phyloP scores from a whole-genome alignment of 2,329 filamentous ascomycete genomes.

The Pseudogymnoascus sp. region DNA sequence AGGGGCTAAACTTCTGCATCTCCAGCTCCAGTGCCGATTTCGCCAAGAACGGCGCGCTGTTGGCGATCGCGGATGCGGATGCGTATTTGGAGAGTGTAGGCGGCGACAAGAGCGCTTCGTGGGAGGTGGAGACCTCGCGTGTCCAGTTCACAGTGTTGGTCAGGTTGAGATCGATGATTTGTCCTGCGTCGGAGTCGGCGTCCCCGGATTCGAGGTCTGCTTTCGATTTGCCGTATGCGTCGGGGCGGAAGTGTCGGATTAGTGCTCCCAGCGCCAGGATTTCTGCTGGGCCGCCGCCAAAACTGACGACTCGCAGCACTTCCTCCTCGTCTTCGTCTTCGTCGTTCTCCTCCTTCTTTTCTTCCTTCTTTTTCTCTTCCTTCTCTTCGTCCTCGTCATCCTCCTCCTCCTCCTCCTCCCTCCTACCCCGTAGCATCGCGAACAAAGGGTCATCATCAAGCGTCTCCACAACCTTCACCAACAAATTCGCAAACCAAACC shows the following conservation, averaged over 20 bases:
- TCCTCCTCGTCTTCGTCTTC: conserved; percentile 6
- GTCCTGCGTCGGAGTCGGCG: background rate
- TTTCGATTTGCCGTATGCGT: background rate
- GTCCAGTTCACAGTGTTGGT: conserved; percentile 79
- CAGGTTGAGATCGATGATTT: conserved; percentile 46
- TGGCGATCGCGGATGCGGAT: conserved; percentile 37
- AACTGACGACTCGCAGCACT: conserved; percentile 16
- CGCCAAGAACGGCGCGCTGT: conserved; percentile 39
- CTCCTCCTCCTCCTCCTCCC: background rate
- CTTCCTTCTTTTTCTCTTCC: background rate
- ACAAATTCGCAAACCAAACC: conserved; percentile 61
- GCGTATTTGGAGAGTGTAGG: conserved; percentile 46
- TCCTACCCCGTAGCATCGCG: background rate
- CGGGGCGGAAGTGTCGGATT: conserved; percentile 32
- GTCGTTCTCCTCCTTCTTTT: background rate
- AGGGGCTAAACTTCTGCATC: conserved; percentile 43
- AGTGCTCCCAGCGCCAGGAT: conserved; percentile 53
- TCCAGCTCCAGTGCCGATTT: conserved; percentile 32
- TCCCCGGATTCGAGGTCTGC: background rate
- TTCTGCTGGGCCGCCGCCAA: conserved; percentile 49
- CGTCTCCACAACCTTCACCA: conserved; percentile 29
- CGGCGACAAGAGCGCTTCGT: conserved; percentile 45
- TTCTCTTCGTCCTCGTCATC: conserved; percentile 6
- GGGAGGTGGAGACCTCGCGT: conserved; percentile 50
- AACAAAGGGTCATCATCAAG: background rate